Evolutionary conservation across 164 flowering plant species (phyloP).

Genomic region (Macadamia integrifolia): DNA sequence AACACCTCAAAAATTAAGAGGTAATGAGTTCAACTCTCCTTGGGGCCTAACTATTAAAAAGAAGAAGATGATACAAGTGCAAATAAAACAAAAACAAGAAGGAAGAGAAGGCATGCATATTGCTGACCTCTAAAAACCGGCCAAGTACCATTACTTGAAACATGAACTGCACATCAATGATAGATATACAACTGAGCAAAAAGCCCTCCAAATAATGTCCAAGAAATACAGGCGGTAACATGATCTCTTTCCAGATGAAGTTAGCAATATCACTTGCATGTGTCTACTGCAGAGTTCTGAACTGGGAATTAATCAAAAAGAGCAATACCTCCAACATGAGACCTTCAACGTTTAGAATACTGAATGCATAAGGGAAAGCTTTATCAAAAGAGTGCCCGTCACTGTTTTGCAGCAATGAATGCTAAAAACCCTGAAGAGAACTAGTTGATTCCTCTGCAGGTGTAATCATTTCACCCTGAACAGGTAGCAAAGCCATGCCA

Average conservation of each 20-base stretch:
- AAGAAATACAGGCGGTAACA: conserved; percentile 57
- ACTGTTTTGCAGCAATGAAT: not conserved
- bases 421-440: conserved; percentile 58
- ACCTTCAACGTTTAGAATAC: no score
- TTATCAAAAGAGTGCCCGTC: not conserved
- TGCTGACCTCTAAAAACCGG: not conserved
- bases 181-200: no score
- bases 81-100: no score
- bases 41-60: no score
- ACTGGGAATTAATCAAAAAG: conserved; percentile 13
- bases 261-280: conserved; percentile 81
- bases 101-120: not conserved
- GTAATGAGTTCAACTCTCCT: no score
- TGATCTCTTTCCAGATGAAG: conserved; percentile 51
- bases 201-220: conserved; percentile 34
- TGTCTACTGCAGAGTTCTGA: conserved; percentile 64
- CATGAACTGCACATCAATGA: no score
- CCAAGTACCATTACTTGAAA: no score
- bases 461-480: conserved; percentile 89
- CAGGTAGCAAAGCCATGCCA: conserved; percentile 4
- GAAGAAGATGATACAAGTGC: no score
- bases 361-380: no score
- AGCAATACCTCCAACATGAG: not conserved
- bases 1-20: no score
- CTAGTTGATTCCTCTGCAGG: conserved; percentile 62